Percentiles rank a stretch among this genome's conserved stretches.
These are phyloP conservation scores for Neurospora intermedia DNA, from an alignment of 495 filamentous ascomycete species.

Conservation along the genomic window DNA sequence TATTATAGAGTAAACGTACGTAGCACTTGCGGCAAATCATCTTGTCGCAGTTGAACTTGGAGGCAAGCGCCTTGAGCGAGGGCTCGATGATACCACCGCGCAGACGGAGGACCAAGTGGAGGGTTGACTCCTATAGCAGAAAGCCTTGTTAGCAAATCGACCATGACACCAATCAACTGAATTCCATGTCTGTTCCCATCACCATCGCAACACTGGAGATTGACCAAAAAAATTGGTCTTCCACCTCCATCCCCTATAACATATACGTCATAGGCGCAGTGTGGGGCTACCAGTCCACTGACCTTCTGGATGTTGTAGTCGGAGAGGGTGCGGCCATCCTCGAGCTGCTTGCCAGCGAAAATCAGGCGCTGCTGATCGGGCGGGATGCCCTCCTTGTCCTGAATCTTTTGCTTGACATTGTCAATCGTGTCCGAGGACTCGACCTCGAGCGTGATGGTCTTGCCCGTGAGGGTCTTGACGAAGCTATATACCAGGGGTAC, in stretches of 20 bases:
- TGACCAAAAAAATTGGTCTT: background rate
- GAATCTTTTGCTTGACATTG: constrained; percentile 94
- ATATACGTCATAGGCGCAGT: background rate
- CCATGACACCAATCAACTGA: background rate
- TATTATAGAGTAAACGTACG: constrained; percentile 41
- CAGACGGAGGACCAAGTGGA: constrained; percentile 97
- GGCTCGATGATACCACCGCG: constrained; percentile 99
- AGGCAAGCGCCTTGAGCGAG: constrained; percentile 93
- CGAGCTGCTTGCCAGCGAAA: constrained; percentile 99
- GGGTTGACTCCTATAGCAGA: constrained; percentile 76
- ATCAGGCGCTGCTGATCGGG: constrained; percentile 99
- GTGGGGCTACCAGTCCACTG: constrained; percentile 21
- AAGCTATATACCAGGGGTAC: constrained; percentile 53
- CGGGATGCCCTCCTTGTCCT: constrained; percentile 99
- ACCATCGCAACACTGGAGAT: background rate
- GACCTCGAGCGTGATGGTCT: constrained; percentile 99
- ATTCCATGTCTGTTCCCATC: background rate
- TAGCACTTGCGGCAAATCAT: constrained; percentile 99
- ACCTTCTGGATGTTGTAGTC: constrained; percentile 99
- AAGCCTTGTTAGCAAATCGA: constrained; percentile 3
- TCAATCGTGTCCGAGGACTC: constrained; percentile 99
- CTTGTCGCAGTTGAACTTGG: constrained; percentile 99
- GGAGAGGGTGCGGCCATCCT: constrained; percentile 95
- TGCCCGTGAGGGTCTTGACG: constrained; percentile 96
- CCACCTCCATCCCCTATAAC: background rate